These are phyloP conservation scores for Penicillium sclerotiorum DNA, from an alignment of 2,329 filamentous ascomycete genomes.

Conservation along the genomic window DNA sequence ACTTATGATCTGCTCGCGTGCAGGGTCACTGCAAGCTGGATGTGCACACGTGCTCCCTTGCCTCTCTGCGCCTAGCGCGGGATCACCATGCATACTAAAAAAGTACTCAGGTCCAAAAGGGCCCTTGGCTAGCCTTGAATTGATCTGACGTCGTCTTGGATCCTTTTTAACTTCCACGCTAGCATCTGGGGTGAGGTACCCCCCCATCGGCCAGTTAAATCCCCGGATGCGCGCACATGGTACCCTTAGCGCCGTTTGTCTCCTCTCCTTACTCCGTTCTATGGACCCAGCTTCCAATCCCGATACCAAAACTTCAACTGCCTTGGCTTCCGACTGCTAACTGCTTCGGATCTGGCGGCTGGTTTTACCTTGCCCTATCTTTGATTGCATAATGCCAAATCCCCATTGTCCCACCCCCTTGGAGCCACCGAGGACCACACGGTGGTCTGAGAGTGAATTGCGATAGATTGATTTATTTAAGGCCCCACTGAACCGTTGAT, in stretches of 20 bases:
- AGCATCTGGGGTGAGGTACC: constrained; percentile 12
- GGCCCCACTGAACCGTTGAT: background rate
- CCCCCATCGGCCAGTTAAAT: constrained; percentile 17
- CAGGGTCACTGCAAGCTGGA: too few species aligned
- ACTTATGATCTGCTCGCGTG: background rate
- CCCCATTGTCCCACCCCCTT: too few species aligned
- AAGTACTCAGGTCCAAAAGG: too few species aligned
- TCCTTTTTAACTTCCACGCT: constrained; percentile 13
- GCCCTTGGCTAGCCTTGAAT: background rate
- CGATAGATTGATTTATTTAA: too few species aligned
- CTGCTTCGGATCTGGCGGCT: too few species aligned
- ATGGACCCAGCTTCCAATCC: background rate
- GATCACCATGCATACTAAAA: too few species aligned
- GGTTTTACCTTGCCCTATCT: too few species aligned
- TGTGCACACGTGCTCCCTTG: background rate
- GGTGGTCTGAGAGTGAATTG: too few species aligned
- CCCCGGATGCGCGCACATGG: constrained; percentile 14
- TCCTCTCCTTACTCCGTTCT: background rate
- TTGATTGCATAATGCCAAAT: too few species aligned
- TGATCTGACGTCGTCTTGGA: constrained; percentile 4
- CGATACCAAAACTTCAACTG: background rate
- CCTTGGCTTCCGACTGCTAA: background rate
- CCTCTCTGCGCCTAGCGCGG: background rate
- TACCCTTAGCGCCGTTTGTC: constrained; percentile 3
- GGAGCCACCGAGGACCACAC: too few species aligned